Evolutionary conservation across 345 rosid genomes (phyloP).

Genomic region (Linum usitatissimum): DNA sequence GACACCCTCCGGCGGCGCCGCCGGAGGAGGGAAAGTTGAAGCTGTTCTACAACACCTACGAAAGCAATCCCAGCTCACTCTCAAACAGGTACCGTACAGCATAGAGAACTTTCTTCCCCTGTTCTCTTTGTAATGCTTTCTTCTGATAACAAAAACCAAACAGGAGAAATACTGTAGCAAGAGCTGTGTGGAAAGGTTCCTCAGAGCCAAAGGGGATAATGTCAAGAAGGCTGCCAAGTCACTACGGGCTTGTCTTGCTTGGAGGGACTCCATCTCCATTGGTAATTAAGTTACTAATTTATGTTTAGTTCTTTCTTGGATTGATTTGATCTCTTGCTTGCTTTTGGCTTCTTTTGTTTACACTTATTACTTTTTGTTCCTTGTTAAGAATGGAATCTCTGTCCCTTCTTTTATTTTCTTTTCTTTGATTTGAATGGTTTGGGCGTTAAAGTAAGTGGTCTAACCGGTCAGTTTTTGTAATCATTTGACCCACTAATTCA

Average conservation of each 20-base stretch:
- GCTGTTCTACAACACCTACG: conserved; percentile 54
- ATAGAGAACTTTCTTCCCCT: neutral
- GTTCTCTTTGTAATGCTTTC: neutral
- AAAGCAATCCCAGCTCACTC: conserved; percentile 67
- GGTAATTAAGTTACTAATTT: conserved; percentile 27
- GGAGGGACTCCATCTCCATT: conserved; percentile 66
- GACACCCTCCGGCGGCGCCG: conserved; percentile 4
- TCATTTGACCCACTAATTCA: neutral
- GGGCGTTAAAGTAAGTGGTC: conserved; percentile 25
- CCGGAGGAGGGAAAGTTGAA: conserved; percentile 29
- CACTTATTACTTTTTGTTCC: neutral
- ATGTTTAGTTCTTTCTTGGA: no score
- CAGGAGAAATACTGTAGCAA: conserved; percentile 92
- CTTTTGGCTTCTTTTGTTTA: neutral
- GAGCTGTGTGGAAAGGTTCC: conserved; percentile 67
- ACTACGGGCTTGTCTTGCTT: conserved; percentile 69
- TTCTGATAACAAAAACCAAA: neutral
- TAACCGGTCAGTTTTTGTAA: conserved; percentile 3
- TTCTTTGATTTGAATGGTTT: conserved; percentile 13
- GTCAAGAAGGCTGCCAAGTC: conserved; percentile 81
- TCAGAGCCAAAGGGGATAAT: conserved; percentile 61
- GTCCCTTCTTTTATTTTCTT: neutral
- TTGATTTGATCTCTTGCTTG: conserved; percentile 19
- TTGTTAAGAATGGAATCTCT: conserved; percentile 1
- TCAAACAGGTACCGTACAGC: conserved; percentile 46